Base-by-base conservation (phyloP, 2,329 filamentous ascomycete species). In the Diaporthe citriasiana region DNA sequence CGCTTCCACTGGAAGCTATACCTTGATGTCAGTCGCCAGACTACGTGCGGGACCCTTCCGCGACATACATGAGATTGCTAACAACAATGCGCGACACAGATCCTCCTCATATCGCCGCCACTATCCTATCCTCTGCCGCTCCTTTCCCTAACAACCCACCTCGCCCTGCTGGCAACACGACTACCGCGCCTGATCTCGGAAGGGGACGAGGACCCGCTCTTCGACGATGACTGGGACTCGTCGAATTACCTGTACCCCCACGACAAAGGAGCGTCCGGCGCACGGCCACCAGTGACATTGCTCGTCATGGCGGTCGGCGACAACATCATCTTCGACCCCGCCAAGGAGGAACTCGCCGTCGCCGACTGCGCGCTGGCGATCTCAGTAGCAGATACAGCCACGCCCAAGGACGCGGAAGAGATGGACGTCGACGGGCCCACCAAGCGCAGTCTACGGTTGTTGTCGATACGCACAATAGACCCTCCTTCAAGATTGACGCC, bases 1-100 rank as follows among this genome's bases (percentile, higher is more conserved):
- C 90, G 95, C 57, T 99, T 96, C 87, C 96, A 98, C 87, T 99
- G 97, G 97, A 94, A 95, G 84, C 83, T 99, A 73, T 98, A 96
- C 84, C 89, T 99, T 76, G 97, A 99, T 84, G 95, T 98, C 83
- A 80, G 94, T 88, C 53, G 45, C 35, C 74, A 51, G 27, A 42
- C 55, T 47, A 69, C 12, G n/a, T 70, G 7, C 35, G 19, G 59
- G 12, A 22, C 13, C 15, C 33, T 8, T 4, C 27, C 25, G n/a
- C 47, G 33, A 53, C 19, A 38, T n/a, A 19, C 19, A 22, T 2
- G 17, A 53, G 6, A 33, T 42, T 60, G 50, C 68, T 78, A 73
- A 79, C 45, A 59, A 66, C 35, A 3, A n/a, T 15, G n/a, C 19
- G 33, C 55, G 27, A 17, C 71, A 53, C 76, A 98, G 95, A 93